Base-by-base conservation (phyloP, 148 eudicot species). In the Mesembryanthemum crystallinum region DNA sequence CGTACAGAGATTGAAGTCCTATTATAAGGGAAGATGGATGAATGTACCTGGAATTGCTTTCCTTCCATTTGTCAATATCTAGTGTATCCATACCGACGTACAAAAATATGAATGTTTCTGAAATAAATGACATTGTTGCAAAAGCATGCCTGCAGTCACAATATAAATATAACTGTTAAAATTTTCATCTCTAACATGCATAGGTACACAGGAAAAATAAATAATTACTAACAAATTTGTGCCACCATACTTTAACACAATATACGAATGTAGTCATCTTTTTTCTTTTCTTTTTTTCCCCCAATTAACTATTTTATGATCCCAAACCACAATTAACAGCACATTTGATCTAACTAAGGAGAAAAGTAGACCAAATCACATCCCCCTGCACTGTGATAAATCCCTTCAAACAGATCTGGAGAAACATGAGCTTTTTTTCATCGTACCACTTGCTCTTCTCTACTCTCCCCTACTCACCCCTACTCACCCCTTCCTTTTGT, bases 31-130 rank as follows among this genome's bases (percentile, higher is more conserved):
- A 20, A 29, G 35, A 51, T 52, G 9, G n/a, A 71, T 25, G 60
- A 61, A 43, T 61, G 68, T 83, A 92, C 97, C 95, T 92, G 58
- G 88, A 80, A 42, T 73, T 71, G 71, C 88, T 88, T 35, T 79
- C 82, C 82, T 60, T 87, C 98, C 98, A 92, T 78, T 92, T 90
- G 83, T 90, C 92, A 66, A 90, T 85, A 83, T 92, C 96, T 58
- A 92, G 83, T 55, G 98, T 86, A 80, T 92, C 98, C 96, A 92
- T 92, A 30, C 98, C 98, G 55, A 92, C 98, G 74, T 92, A 92
- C 74, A 92, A 83, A 66, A 92, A 92, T 80, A 92, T 92, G 82
- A 92, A 92, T 39, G 88, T 92, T 84, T 90, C 98, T 32, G 93
- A 84, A 78, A 92, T 87, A 81, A 92, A 92, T 18, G 98, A 92